These are phyloP conservation scores for Nemophila menziesii DNA, from an alignment of 257 asterid species.

Conservation along the genomic window DNA sequence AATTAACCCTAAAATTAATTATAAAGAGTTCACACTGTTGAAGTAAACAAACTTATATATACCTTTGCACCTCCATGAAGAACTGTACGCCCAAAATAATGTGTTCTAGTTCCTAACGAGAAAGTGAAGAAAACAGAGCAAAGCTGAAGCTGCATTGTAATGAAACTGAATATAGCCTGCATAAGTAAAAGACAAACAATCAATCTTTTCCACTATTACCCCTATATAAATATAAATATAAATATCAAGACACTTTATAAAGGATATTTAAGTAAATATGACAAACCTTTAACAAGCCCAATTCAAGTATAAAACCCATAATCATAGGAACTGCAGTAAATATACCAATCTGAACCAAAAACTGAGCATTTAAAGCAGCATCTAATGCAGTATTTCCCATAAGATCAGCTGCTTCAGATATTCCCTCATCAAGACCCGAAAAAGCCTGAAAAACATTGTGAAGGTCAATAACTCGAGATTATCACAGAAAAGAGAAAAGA, in stretches of 20 bases:
- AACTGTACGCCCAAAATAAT: conserved; percentile 95
- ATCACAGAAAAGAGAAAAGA: background rate
- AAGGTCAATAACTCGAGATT: too few species aligned
- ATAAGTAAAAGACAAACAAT: conserved; percentile 6
- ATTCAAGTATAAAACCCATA: conserved; percentile 89
- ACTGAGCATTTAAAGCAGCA: conserved; percentile 88
- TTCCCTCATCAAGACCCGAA: conserved; percentile 87
- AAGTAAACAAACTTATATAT: conserved; percentile 9
- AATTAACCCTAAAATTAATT: too few species aligned
- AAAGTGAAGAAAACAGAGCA: conserved; percentile 94
- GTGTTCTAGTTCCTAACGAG: conserved; percentile 90
- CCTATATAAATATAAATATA: background rate
- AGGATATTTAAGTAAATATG: background rate
- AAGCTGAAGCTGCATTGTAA: conserved; percentile 98
- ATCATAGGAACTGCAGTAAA: conserved; percentile 98
- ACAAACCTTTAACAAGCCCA: conserved; percentile 74
- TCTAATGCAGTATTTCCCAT: conserved; percentile 78
- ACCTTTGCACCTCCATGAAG: conserved; percentile 99
- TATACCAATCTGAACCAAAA: conserved; percentile 91
- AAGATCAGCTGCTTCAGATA: conserved; percentile 42
- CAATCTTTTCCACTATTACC: background rate
- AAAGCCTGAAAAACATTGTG: conserved; percentile 49
- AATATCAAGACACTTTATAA: background rate
- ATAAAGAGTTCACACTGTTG: background rate
- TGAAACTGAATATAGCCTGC: conserved; percentile 94